Base-by-base conservation (phyloP, 495 filamentous ascomycete genomes). In the Rhizodiscina lignyota region DNA sequence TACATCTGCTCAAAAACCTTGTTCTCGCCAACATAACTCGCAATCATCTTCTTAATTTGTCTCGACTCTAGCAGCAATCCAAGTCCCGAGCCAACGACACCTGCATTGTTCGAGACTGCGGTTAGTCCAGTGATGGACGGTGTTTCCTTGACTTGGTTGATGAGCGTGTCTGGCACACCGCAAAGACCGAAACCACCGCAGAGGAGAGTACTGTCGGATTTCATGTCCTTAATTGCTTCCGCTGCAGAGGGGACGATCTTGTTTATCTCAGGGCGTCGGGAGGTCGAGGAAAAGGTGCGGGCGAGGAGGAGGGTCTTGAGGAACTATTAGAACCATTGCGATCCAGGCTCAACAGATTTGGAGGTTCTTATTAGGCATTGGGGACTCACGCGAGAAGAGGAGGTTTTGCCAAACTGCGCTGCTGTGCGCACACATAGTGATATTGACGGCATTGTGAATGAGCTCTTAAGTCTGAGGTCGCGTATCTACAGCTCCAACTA, bases 101-200 rank as follows among this genome's bases (percentile, higher is more conserved):
- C 73, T 16, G 71, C 73, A 50, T 77, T 77, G 52, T 78, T 78
- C 33, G 71, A 77, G 21, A 77, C 72, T 23, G 67, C 70, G 1
- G 72, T 77, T 11, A 78, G 57, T 59, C 44, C 44, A 10, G 39
- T 53, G 22, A 53, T 53, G 16, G 31, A 36, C 13, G 50, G 47
- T 11, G 33, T 48, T 0, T 24, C 17, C 34, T 41, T 37, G 2
- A 53, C 44, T 34, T 42, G 35, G 27, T 45, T 34, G 36, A 53
- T 53, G 16, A 53, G 47, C 1, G 50, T 53, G 36, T 53, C 47
- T 11, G 50, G 47, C 3, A 53, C 50, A 36, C 50, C 50, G 24
- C 40, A 53, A 19, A 53, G 47, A 17, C 50, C 50, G 42, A 53
- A 53, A 18, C 50, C 50, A 24, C 50, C 50, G 32, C 47, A 53